Evolutionary conservation across 176 grass and related monocot genomes (phyloP).

Genomic region (Cenchrus fungigraminus): DNA sequence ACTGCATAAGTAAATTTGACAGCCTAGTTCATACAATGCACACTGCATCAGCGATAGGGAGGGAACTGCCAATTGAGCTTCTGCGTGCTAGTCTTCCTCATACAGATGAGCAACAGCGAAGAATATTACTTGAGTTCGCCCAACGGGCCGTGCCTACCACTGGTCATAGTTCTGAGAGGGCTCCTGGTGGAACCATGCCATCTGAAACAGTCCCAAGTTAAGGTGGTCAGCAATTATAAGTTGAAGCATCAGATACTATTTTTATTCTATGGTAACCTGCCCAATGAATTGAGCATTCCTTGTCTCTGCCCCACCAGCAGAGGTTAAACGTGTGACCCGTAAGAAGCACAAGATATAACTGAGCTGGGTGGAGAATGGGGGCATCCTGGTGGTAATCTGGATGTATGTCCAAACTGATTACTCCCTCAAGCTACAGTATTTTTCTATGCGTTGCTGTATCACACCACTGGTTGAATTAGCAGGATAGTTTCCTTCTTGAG

Average conservation of each 20-base stretch:
- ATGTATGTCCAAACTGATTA: neutral
- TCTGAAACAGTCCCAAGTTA: slow-evolving; percentile 51
- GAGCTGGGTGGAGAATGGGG: slow-evolving; percentile 12
- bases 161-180: slow-evolving; percentile 35
- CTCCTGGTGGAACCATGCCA: slow-evolving; percentile 39
- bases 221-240: slow-evolving; percentile 4
- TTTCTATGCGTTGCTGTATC: neutral
- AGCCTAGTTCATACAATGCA: slow-evolving; percentile 53
- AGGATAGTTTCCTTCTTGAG: slow-evolving; percentile 5
- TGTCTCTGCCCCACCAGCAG: neutral
- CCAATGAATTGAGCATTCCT: neutral
- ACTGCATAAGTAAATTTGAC: slow-evolving; percentile 76
- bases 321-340: neutral
- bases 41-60: slow-evolving; percentile 37
- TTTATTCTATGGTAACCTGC: neutral
- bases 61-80: slow-evolving; percentile 79
- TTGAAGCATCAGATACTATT: neutral
- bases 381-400: neutral
- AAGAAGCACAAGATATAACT: neutral
- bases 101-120: slow-evolving; percentile 79
- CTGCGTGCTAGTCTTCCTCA: slow-evolving; percentile 87
- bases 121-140: slow-evolving; percentile 70
- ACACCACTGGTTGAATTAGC: neutral
- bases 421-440: neutral
- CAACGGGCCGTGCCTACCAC: slow-evolving; percentile 52